These are phyloP conservation scores for Neltuma alba DNA, from an alignment of 306 rosid species.

Conservation along the genomic window DNA sequence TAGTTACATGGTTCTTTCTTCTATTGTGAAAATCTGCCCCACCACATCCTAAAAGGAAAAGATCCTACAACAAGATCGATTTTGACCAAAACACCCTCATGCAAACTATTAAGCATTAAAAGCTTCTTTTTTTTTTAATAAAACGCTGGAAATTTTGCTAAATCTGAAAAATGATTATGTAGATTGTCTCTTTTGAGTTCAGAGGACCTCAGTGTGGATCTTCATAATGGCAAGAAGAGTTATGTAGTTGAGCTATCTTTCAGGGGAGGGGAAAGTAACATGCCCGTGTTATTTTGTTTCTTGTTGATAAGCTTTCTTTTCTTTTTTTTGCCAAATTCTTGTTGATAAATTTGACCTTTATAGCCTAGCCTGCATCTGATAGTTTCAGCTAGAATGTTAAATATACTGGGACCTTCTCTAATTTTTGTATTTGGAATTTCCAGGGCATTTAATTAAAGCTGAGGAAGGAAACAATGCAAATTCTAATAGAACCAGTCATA, in stretches of 20 bases:
- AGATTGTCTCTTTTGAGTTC: not conserved
- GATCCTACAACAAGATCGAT: not conserved
- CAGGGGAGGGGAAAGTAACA: not conserved
- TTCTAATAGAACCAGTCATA: conserved; percentile 40
- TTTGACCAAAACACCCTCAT: not conserved
- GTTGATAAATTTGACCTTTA: conserved; percentile 22
- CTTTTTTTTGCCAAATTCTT: too few relatives aligned
- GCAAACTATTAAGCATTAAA: not conserved
- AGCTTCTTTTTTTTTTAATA: not conserved
- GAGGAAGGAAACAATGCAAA: conserved; percentile 45
- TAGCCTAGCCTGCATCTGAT: conserved; percentile 30
- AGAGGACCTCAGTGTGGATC: not conserved
- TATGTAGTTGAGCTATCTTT: not conserved
- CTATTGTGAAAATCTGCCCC: not conserved
- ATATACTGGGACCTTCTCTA: conserved; percentile 33
- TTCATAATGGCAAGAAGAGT: not conserved
- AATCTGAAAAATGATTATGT: not conserved
- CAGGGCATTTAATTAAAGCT: conserved; percentile 59
- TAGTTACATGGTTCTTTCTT: not conserved
- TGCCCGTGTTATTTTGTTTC: not conserved
- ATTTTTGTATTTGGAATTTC: conserved; percentile 37
- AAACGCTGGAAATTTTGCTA: not conserved
- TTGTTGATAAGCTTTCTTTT: too few relatives aligned
- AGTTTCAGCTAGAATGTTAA: conserved; percentile 16
- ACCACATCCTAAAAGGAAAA: not conserved